Conservation (phyloP, 2,329 filamentous ascomycete species). For the Colletotrichum camelliae region DNA sequence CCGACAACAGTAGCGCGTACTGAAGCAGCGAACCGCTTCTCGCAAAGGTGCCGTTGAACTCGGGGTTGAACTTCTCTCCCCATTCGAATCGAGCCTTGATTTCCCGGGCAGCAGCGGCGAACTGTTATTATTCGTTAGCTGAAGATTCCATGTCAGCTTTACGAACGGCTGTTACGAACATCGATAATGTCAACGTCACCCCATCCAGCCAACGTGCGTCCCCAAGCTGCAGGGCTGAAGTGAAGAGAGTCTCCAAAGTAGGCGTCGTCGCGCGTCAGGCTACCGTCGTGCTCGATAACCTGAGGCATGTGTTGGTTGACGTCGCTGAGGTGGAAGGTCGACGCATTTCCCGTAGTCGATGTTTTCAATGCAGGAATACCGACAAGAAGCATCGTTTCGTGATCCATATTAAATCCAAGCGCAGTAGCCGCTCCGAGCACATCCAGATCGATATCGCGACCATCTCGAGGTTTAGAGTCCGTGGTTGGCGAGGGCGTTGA, state of each 20-base stretch:
- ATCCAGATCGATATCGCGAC: not conserved
- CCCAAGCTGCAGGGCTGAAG: conserved; percentile 32
- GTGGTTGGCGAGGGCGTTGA: conserved; percentile 27
- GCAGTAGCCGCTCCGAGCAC: not conserved
- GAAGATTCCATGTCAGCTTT: too few species aligned
- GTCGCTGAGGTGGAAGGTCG: conserved; percentile 32
- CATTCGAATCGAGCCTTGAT: conserved; percentile 27
- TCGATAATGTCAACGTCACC: not conserved
- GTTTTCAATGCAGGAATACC: conserved; percentile 21
- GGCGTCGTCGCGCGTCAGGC: conserved; percentile 31
- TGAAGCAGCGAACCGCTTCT: not conserved
- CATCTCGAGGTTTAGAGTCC: conserved; percentile 21
- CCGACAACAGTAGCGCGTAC: not conserved
- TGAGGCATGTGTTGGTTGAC: conserved; percentile 26
- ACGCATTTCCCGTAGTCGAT: conserved; percentile 30
- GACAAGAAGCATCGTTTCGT: conserved; percentile 7
- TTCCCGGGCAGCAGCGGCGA: conserved; percentile 28
- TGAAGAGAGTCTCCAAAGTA: conserved; percentile 33
- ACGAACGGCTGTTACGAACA: not conserved
- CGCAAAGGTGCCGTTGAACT: conserved; percentile 21
- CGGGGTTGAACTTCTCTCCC: conserved; percentile 26
- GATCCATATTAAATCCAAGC: conserved; percentile 13
- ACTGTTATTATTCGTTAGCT: not conserved
- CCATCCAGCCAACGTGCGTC: conserved; percentile 9
- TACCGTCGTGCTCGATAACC: conserved; percentile 39